These are phyloP conservation scores for Wickerhamiella sergipiensis DNA, from an alignment of 805 yeast species.

Conservation along the genomic window DNA sequence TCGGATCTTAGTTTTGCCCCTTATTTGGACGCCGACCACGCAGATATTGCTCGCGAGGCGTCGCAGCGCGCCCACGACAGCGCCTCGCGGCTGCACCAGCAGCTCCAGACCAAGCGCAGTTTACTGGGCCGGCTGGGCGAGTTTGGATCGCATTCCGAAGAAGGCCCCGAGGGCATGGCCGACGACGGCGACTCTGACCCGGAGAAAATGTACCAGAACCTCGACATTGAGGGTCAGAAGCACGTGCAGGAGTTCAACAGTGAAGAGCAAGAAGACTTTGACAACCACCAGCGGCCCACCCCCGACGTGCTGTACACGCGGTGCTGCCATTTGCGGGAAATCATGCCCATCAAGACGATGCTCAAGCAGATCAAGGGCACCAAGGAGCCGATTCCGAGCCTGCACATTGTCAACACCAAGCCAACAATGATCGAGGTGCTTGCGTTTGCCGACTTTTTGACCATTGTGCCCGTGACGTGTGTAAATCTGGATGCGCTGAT, in stretches of 20 bases:
- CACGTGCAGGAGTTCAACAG: conserved; percentile 13
- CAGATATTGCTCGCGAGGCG: conserved; percentile 9
- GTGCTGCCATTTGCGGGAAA: conserved; percentile 86
- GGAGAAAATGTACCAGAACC: conserved; percentile 5
- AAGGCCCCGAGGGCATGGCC: not conserved
- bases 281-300: conserved; percentile 16
- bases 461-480: conserved; percentile 71
- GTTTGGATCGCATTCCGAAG: not conserved
- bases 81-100: conserved; percentile 14
- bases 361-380: conserved; percentile 68
- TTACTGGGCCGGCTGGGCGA: conserved; percentile 1
- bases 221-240: conserved; percentile 7
- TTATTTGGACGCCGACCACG: conserved; percentile 7
- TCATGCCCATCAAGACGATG: conserved; percentile 83
- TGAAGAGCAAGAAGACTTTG: conserved; percentile 4
- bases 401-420: conserved; percentile 70
- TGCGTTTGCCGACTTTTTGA: conserved; percentile 75
- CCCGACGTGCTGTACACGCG: conserved; percentile 74
- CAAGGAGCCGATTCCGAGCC: conserved; percentile 53
- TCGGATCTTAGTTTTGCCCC: conserved; percentile 2
- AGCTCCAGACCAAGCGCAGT: conserved; percentile 2
- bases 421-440: conserved; percentile 82
- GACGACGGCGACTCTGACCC: conserved; percentile 7
- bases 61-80: conserved; percentile 13
- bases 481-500: conserved; percentile 68